A percentile compares a stretch with the other conserved stretches of the same genome.
These are phyloP conservation scores for Aspergillus kassunensis DNA, from an alignment of 495 filamentous ascomycete species.

Conservation along the genomic window DNA sequence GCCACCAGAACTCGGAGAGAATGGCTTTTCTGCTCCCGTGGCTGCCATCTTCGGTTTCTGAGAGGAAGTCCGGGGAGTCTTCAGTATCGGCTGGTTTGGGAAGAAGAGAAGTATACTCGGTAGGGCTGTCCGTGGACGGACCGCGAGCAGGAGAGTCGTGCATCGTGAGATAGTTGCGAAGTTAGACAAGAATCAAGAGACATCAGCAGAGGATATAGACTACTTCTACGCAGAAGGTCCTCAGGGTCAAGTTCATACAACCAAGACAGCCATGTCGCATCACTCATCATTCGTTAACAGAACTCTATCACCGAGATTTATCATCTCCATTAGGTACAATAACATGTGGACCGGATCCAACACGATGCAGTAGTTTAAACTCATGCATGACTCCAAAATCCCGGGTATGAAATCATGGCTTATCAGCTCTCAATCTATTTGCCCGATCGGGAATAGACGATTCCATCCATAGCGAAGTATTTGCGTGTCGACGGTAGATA, in stretches of 20 bases:
- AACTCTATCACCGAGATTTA: not conserved
- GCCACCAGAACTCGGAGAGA: slow-evolving; percentile 62
- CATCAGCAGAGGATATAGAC: not conserved
- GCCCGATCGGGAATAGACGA: not conserved
- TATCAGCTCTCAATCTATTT: slow-evolving; percentile 7
- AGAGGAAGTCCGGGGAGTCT: slow-evolving; percentile 3
- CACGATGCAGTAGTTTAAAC: not conserved
- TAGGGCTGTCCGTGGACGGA: slow-evolving; percentile 9
- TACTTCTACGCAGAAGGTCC: not conserved
- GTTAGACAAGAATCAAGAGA: not conserved
- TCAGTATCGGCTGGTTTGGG: slow-evolving; percentile 31
- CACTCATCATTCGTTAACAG: not conserved
- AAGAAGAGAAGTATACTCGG: slow-evolving; percentile 48
- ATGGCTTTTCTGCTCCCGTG: slow-evolving; percentile 22
- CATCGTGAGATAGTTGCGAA: slow-evolving; percentile 11
- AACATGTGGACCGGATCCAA: not conserved
- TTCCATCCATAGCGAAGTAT: not conserved
- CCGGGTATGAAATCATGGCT: not conserved
- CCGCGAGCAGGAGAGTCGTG: not conserved
- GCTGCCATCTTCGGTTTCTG: slow-evolving; percentile 6
- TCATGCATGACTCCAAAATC: not conserved
- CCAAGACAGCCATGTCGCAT: no score
- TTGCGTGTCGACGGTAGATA: no score
- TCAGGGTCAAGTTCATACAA: not conserved
- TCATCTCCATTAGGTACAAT: not conserved